phyloP scores from a whole-genome alignment of 164 flowering plant genomes.

The Dillenia turbinata region DNA sequence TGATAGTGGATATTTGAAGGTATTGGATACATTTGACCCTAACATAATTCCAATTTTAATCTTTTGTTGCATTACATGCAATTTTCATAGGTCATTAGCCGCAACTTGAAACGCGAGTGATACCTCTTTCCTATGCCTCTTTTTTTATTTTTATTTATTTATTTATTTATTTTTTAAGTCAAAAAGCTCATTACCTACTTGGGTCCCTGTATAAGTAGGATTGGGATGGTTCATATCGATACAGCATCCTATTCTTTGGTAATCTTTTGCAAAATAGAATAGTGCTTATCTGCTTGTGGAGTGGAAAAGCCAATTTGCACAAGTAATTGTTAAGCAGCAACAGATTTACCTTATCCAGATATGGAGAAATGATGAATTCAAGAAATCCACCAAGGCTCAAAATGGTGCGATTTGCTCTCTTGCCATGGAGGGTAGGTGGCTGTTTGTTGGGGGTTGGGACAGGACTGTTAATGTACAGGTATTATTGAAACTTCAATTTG shows the following conservation, averaged over 20 bases:
- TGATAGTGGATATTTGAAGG: slow-evolving; percentile 81
- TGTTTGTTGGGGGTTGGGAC: slow-evolving; percentile 85
- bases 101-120: no score
- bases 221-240: no score
- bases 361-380: slow-evolving; percentile 63
- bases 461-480: slow-evolving; percentile 69
- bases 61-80: neutral
- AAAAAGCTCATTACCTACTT: no score
- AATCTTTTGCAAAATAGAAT: neutral
- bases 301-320: neutral
- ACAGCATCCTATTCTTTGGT: neutral
- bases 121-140: no score
- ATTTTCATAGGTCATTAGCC: no score
- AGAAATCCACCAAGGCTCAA: slow-evolving; percentile 37
- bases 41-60: neutral
- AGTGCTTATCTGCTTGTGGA: neutral
- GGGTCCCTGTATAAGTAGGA: no score
- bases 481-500: neutral
- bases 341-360: slow-evolving; percentile 34
- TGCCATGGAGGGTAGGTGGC: slow-evolving; percentile 52
- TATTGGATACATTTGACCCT: slow-evolving; percentile 16
- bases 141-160: no score
- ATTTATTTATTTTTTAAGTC: no score
- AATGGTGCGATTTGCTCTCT: slow-evolving; percentile 57
- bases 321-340: neutral